These are phyloP conservation scores for Yamadazyma pseudoaaseri DNA, from an alignment of 1,139 yeast genomes.

Conservation along the genomic window DNA sequence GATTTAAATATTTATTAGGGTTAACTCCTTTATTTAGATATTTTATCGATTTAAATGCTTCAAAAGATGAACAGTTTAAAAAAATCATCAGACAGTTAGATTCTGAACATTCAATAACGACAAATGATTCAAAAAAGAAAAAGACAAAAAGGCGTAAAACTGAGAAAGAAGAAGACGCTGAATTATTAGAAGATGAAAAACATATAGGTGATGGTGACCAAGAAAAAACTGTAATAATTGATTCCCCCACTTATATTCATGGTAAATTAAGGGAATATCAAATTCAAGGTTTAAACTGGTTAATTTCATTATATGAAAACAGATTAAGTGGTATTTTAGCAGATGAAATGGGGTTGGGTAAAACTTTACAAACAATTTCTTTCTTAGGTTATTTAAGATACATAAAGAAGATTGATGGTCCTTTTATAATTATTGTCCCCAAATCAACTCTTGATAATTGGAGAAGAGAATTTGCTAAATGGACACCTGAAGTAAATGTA, in stretches of 20 bases:
- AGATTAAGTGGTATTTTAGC: constrained; percentile 46
- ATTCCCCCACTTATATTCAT: constrained; percentile 68
- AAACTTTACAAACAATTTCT: constrained; percentile 48
- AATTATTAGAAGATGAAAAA: constrained; percentile 75
- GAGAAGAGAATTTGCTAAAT: constrained; percentile 87
- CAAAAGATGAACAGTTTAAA: constrained; percentile 66
- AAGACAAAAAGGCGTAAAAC: constrained; percentile 54
- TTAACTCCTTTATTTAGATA: constrained; percentile 84
- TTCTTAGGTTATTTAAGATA: constrained; percentile 86
- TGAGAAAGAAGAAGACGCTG: constrained; percentile 92
- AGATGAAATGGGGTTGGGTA: constrained; percentile 53
- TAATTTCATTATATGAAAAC: constrained; percentile 44
- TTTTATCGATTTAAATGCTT: constrained; percentile 79
- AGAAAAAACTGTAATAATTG: constrained; percentile 65
- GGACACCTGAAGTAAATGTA: constrained; percentile 96
- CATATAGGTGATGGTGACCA: constrained; percentile 43
- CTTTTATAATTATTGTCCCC: constrained; percentile 89
- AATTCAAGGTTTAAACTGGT: constrained; percentile 49
- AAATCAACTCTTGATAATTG: constrained; percentile 94
- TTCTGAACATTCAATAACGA: constrained; percentile 27
- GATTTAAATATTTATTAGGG: constrained; percentile 81
- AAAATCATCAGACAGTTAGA: constrained; percentile 46
- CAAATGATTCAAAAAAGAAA: constrained; percentile 17
- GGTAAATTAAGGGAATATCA: constrained; percentile 80
- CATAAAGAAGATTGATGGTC: constrained; percentile 78